Evolutionary conservation across 2,329 filamentous ascomycete species (phyloP).

Genomic region (Stromatinia cepivora): DNA sequence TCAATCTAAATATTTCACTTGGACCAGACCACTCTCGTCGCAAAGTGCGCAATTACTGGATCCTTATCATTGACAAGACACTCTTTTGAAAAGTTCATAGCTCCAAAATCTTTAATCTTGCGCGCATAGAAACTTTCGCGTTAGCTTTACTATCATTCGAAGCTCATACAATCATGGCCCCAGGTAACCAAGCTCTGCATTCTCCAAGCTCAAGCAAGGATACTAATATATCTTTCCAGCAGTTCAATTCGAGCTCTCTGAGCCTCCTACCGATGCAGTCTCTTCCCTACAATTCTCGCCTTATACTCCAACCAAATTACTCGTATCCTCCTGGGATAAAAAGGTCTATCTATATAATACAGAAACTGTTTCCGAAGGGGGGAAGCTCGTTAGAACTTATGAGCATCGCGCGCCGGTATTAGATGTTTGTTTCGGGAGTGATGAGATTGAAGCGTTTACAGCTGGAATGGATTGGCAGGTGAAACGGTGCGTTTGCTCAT

Average conservation of each 20-base stretch:
- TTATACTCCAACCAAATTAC: conserved; percentile 68
- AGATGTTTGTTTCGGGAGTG: conserved; percentile 85
- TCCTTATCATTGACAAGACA: not conserved
- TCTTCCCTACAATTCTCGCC: conserved; percentile 86
- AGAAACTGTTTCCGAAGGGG: conserved; percentile 49
- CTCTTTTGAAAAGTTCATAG: not conserved
- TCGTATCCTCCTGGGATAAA: conserved; percentile 95
- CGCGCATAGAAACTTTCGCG: not conserved
- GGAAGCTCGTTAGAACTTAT: conserved; percentile 68
- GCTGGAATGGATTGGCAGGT: conserved; percentile 88
- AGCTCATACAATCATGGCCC: conserved; percentile 27
- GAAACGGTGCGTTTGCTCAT: conserved; percentile 54
- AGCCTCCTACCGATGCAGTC: conserved; percentile 83
- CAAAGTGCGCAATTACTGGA: not conserved
- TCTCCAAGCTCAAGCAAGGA: conserved; percentile 20
- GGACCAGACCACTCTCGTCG: not conserved
- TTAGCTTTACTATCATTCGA: not conserved
- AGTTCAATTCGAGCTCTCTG: conserved; percentile 78
- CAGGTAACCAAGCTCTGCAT: conserved; percentile 40
- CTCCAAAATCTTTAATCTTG: too few relatives aligned
- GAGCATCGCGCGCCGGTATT: conserved; percentile 84
- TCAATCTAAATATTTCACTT: conserved; percentile 20
- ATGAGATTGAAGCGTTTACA: conserved; percentile 80
- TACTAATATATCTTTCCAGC: conserved; percentile 43
- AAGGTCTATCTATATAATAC: conserved; percentile 88